Base-by-base conservation (phyloP, 257 asterid genomes). In the Agastache rugosa region DNA sequence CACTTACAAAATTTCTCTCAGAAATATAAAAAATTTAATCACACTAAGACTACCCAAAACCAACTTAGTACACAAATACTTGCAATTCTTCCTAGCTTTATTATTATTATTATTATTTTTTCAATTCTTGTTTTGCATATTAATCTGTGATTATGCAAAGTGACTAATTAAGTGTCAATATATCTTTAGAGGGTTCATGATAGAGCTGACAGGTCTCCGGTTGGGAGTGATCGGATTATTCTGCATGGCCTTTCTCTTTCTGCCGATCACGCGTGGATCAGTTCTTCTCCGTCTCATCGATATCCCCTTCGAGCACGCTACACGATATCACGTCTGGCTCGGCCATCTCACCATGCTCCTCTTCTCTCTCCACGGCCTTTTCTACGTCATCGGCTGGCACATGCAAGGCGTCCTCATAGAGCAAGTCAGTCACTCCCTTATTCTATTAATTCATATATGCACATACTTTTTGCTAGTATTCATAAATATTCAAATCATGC, bases 291-390 rank as follows among this genome's bases (percentile, higher is more conserved):
- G 90, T 22, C 89, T 83, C 9, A 75, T 89, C 65, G 92, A 89
- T 55, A 89, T 93, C 63, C 98, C 98, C 4, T 93, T 91, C 67
- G 98, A 93, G 78, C 97, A 93, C 22, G 98, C 93, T 15, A 85
- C 96, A 3, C 77, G 90, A 77, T 93, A 93, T 73, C 98, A 93
- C 80, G 96, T 91, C 71, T 93, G 98, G 98, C 72, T 93, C 61
- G 98, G 98, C 68, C 98, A 93, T 76, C 92, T 91, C 11, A 93
- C 98, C 0, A 91, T 93, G 98, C 9, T 75, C 20, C 79, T 91
- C 47, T 91, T 93, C 75, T 81, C 87, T 35, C 97, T 93, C 76
- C 98, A 93, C 47, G 97, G 97, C 60, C 84, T 91, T 23, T 84
- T 84, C 74, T 88, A 75, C 58, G 81, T 77, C 35, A 71, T 87